Percentiles rank a stretch among this genome's conserved stretches.
Conservation (phyloP, 306 rosid genomes). For the Cucurbita ficifolia region DNA sequence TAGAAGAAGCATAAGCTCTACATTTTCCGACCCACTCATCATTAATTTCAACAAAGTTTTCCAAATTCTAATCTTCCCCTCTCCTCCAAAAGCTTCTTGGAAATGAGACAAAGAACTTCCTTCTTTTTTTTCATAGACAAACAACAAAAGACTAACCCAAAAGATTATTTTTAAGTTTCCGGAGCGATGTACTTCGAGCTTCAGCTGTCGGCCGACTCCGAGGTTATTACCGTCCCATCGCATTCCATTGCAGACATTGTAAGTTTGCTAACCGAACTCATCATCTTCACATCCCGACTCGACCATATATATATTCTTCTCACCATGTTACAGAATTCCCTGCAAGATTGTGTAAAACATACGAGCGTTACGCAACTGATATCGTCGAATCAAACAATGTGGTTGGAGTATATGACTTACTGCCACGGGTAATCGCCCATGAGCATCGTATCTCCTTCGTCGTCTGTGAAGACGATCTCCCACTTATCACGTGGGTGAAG, state of each 20-base stretch:
- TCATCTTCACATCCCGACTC: slow-evolving; percentile 74
- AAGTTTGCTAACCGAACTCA: slow-evolving; percentile 48
- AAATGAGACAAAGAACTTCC: neutral
- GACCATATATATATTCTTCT: slow-evolving; percentile 73
- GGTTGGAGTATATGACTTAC: slow-evolving; percentile 33
- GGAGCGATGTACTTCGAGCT: neutral
- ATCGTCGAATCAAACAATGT: neutral
- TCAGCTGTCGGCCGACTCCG: slow-evolving; percentile 49
- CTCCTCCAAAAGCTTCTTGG: neutral
- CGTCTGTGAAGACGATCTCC: slow-evolving; percentile 76
- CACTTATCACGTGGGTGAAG: slow-evolving; percentile 46
- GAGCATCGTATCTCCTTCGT: slow-evolving; percentile 91
- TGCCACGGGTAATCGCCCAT: slow-evolving; percentile 81
- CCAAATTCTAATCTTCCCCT: slow-evolving; percentile 3
- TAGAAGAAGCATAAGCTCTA: slow-evolving; percentile 3
- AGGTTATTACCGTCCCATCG: slow-evolving; percentile 47
- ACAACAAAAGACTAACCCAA: slow-evolving; percentile 6
- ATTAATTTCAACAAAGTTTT: neutral
- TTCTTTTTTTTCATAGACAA: slow-evolving; percentile 16
- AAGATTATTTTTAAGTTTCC: neutral
- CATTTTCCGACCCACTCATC: slow-evolving; percentile 2
- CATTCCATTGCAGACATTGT: slow-evolving; percentile 43
- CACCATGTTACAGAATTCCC: slow-evolving; percentile 84
- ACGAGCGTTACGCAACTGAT: neutral
- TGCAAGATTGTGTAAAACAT: slow-evolving; percentile 17